phyloP scores from a whole-genome alignment of 2,329 filamentous ascomycete genomes.

The Botrytis pseudocinerea region DNA sequence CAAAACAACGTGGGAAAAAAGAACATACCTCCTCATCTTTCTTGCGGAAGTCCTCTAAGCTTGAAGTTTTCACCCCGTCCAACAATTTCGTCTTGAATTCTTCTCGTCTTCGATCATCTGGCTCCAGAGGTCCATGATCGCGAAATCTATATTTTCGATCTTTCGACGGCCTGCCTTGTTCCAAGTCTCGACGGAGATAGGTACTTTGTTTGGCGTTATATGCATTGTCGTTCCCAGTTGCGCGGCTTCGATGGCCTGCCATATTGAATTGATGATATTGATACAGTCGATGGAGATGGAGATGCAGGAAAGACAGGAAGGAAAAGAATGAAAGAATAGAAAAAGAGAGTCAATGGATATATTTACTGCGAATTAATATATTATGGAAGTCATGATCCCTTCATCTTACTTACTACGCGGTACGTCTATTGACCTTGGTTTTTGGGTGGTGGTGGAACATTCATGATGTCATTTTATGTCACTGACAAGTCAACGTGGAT shows the following conservation, averaged over 20 bases:
- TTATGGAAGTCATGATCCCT: not conserved
- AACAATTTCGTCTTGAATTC: slow-evolving; percentile 33
- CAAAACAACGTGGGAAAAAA: not conserved
- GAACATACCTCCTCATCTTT: slow-evolving; percentile 30
- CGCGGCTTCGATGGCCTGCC: slow-evolving; percentile 9
- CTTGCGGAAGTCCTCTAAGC: slow-evolving; percentile 30
- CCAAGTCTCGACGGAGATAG: slow-evolving; percentile 18
- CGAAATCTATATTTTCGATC: slow-evolving; percentile 34
- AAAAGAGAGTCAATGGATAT: not conserved
- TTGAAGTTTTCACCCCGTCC: slow-evolving; percentile 27
- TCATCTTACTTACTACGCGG: not conserved
- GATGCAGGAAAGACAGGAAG: not conserved
- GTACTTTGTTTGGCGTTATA: slow-evolving; percentile 4
- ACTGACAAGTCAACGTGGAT: not conserved
- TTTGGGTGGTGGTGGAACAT: slow-evolving; percentile 9
- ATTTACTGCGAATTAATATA: not conserved
- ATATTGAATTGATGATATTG: slow-evolving; percentile 6
- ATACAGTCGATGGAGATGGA: not conserved
- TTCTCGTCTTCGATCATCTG: slow-evolving; percentile 32
- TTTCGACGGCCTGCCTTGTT: slow-evolving; percentile 24
- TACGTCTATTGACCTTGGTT: not conserved
- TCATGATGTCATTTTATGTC: slow-evolving; percentile 14
- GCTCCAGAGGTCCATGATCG: slow-evolving; percentile 28
- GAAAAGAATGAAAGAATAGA: not conserved
- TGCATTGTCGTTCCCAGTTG: not conserved